A percentile compares a stretch with the other conserved stretches of the same genome.
phyloP scores from a whole-genome alignment of 2,329 filamentous ascomycete species.

The Davidsoniella australis region DNA sequence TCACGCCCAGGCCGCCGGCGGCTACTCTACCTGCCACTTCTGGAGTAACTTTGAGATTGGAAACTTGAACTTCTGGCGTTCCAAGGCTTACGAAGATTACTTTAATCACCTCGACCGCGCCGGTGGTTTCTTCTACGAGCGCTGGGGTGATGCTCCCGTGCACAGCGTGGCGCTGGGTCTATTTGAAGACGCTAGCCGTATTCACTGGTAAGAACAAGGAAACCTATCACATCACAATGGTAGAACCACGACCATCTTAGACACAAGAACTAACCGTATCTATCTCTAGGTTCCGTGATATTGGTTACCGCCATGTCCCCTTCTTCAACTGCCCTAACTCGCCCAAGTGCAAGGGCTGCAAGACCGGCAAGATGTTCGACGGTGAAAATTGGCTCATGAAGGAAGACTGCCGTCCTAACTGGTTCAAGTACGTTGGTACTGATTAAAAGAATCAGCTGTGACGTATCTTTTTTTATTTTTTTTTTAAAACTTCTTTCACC shows the following conservation, averaged over 20 bases:
- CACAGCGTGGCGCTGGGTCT: conserved; percentile 85
- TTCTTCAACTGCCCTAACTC: conserved; percentile 99
- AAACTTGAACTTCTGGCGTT: conserved; percentile 83
- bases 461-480: not conserved
- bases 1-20: conserved; percentile 66
- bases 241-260: too few species aligned
- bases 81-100: conserved; percentile 81
- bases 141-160: conserved; percentile 95
- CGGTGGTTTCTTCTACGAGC: conserved; percentile 95
- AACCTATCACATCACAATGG: too few species aligned
- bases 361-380: conserved; percentile 74
- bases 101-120: conserved; percentile 88
- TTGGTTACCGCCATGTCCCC: conserved; percentile 94
- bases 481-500: not conserved
- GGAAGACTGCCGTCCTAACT: conserved; percentile 89
- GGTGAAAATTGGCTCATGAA: conserved; percentile 70
- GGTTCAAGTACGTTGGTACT: conserved; percentile 90
- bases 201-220: conserved; percentile 49
- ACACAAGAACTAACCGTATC: conserved; percentile 8
- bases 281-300: conserved; percentile 76
- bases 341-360: conserved; percentile 77
- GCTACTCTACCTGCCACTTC: conserved; percentile 96
- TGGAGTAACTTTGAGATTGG: conserved; percentile 98
- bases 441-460: conserved; percentile 27
- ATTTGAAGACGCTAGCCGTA: conserved; percentile 77